Base-by-base conservation (phyloP, 768 basidiomycete genomes). In the Collybia mongolica region DNA sequence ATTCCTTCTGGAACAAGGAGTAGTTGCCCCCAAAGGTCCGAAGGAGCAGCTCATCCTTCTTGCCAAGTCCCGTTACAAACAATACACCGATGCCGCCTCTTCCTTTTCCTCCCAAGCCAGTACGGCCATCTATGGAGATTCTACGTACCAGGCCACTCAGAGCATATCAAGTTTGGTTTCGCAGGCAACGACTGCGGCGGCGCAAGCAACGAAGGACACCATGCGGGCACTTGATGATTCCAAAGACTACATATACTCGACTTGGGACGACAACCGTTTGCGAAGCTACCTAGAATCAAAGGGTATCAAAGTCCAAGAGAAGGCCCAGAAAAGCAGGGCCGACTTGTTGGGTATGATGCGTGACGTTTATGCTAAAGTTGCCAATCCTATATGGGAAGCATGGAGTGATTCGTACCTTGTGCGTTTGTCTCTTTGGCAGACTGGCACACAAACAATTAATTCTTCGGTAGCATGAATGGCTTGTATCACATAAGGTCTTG, bases 331-430 rank as follows among this genome's bases (percentile, higher is more conserved):
- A 50, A 84, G 77, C 46, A 81, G 82, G 38, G 77, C 82, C 6
- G 84, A 96, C 57, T 66, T 97, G 28, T 64, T 90, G 28, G 71
- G 71, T 9, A 74, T 87, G 62, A 88, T 93, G 80, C 74, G 77
- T 32, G 73, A 82, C 26, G 75, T 83, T 0, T 94, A 93, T 62
- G 80, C 79, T 35, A 73, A 75, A 44, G 74, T 81, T 5, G 61
- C 82, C 18, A 70, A 77, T 48, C 88, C 88, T 2, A 66, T 88
- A 32, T 98, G 90, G 83, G 74, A 90, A 18, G 80, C 84, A 2
- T 98, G 96, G 95, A 86, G 84, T 47, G 87, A 90, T 63, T 86
- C 83, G 2, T 89, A 90, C 64, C 82, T 94, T 44, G 88, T 89
- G 53, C 44, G 84, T 64, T n/a, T 19, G 15, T 44, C n/a, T 18